These are phyloP conservation scores for Canavalia ensiformis DNA, from an alignment of 306 rosid species.

Conservation along the genomic window DNA sequence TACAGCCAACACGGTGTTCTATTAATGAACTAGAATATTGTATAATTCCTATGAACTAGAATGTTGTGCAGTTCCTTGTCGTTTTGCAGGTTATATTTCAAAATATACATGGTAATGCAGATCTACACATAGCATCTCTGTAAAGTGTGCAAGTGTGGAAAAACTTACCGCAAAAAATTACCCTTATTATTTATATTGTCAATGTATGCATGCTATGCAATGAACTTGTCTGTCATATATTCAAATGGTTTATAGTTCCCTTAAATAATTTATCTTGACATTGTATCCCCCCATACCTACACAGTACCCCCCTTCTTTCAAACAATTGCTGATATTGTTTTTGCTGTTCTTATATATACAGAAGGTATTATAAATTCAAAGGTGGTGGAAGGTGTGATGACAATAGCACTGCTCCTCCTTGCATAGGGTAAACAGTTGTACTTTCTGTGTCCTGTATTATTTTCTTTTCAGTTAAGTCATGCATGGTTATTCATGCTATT, in stretches of 20 bases:
- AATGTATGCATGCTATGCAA: background rate
- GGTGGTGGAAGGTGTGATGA: conserved; percentile 83
- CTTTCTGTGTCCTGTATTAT: conserved; percentile 23
- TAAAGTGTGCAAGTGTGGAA: conserved; percentile 9
- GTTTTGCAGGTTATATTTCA: conserved; percentile 18
- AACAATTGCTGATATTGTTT: conserved; percentile 34
- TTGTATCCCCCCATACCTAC: background rate
- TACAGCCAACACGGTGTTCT: background rate
- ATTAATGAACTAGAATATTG: conserved; percentile 26
- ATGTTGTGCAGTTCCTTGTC: conserved; percentile 1
- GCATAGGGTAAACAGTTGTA: conserved; percentile 72
- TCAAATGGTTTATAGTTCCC: conserved; percentile 28
- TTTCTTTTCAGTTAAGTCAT: conserved; percentile 23
- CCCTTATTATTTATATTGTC: background rate
- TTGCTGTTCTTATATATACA: conserved; percentile 51
- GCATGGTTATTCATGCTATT: background rate
- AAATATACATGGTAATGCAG: background rate
- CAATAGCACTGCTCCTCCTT: conserved; percentile 81
- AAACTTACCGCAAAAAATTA: background rate
- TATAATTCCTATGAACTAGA: conserved; percentile 11
- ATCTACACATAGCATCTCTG: background rate
- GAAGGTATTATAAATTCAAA: conserved; percentile 79
- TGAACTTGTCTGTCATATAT: conserved; percentile 11
- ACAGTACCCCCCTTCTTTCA: background rate
- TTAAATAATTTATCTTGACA: conserved; percentile 11